These are phyloP conservation scores for Phaeosphaeriaceae sp. DNA, from an alignment of 2,329 filamentous ascomycete species.

Conservation along the genomic window DNA sequence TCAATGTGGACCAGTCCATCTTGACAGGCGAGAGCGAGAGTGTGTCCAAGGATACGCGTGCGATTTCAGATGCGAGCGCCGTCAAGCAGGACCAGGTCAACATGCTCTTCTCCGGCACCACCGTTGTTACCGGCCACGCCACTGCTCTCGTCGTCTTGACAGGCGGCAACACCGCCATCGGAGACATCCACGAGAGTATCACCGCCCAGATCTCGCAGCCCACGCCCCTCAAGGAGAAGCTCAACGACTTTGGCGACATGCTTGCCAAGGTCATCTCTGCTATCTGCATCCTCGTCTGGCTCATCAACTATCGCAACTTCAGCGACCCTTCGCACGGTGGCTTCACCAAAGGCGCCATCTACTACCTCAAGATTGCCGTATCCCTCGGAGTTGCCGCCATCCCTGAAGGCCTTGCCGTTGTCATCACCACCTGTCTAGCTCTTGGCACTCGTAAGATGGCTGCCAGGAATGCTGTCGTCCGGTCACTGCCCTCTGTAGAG, in stretches of 20 bases:
- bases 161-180: constrained; percentile 89
- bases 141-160: constrained; percentile 90
- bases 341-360: constrained; percentile 97
- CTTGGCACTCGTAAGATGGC: constrained; percentile 98
- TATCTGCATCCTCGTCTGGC: constrained; percentile 95
- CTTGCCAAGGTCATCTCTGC: constrained; percentile 98
- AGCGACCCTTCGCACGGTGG: constrained; percentile 90
- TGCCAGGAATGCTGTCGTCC: constrained; percentile 95
- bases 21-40: constrained; percentile 98
- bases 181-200: constrained; percentile 98
- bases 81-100: constrained; percentile 98
- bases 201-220: constrained; percentile 97
- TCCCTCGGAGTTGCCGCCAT: constrained; percentile 98
- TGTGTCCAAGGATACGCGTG: constrained; percentile 79
- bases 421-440: constrained; percentile 98
- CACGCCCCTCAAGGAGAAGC: constrained; percentile 96
- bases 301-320: constrained; percentile 98
- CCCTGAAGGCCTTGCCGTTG: constrained; percentile 94
- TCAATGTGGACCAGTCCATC: constrained; percentile 95
- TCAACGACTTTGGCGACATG: constrained; percentile 96
- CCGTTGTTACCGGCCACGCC: constrained; percentile 92
- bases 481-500: constrained; percentile 95
- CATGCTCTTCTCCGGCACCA: constrained; percentile 98
- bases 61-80: constrained; percentile 78
- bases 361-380: constrained; percentile 99